Base-by-base conservation (phyloP, 2,329 filamentous ascomycete genomes). In the Venturia aucupariae region DNA sequence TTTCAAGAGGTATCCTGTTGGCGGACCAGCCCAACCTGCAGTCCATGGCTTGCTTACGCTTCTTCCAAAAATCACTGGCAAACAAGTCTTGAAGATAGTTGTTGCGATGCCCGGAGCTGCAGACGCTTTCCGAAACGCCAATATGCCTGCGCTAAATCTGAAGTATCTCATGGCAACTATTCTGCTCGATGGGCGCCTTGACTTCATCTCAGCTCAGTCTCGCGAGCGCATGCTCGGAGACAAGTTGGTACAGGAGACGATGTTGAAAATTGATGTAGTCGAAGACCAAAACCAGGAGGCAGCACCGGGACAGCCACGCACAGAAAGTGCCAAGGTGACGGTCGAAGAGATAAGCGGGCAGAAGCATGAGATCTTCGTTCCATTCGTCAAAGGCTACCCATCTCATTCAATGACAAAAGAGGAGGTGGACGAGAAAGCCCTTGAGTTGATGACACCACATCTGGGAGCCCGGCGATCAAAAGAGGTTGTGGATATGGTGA, bases 361-460 rank as follows among this genome's bases (percentile, higher is more conserved):
- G 10, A 24, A 39, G 5, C 60, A 46, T 35, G 60, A 62, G 2
- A 7, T 62, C 24, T 62, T 46, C 24, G 60, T 62, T 15, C 60
- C 39, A 46, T 62, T 39, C 39, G 60, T 62, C 35, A 62, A 62
- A 48, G 60, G 60, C 10, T 62, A 62, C 27, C 60, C 60, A 22
- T 62, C 60, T 8, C 60, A 62, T 62, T 39, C 60, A 48, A 48
- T 62, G 60, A 27, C n/a, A n/a, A 48, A 62, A 48, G 41, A 62
- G 1, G 60, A 62, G 30, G 60, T 62, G 15, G 39, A 62, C 10
- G 22, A 46, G 41, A 62, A 62, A 22, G 60, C 60, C 4, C 24
- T 62, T 22, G 39, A 32, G 8, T 35, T 62, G 39, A 62, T 62
- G 60, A 27, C 11, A 24, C 39, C 22, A 5, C 41, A 44, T 27